phyloP scores from a whole-genome alignment of 805 yeast species.

The Yarrowia phangngaensis region DNA sequence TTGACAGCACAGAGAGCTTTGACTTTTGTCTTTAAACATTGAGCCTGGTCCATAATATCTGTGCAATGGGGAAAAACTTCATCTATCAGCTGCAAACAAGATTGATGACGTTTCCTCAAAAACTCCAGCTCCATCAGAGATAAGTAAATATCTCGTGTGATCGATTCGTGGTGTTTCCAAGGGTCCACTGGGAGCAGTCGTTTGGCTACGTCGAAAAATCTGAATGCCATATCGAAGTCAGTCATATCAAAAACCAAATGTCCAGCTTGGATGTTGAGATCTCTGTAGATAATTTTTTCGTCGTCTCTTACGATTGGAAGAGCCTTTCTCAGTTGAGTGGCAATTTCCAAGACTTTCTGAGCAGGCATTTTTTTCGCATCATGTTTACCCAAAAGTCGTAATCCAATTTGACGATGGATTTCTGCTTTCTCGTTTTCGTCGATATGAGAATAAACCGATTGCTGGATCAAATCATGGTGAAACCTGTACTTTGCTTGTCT shows the following conservation, averaged over 20 bases:
- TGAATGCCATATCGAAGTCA: constrained; percentile 44
- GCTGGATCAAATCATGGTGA: constrained; percentile 44
- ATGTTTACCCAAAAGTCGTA: constrained; percentile 39
- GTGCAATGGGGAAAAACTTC: constrained; percentile 38
- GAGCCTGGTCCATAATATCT: constrained; percentile 38
- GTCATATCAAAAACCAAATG: constrained; percentile 45
- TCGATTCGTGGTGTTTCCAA: constrained; percentile 26
- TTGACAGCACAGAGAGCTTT: constrained; percentile 41
- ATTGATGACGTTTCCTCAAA: constrained; percentile 38
- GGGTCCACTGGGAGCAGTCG: constrained; percentile 31
- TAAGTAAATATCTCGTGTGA: constrained; percentile 31
- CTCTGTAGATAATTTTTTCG: constrained; percentile 42
- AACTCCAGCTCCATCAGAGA: constrained; percentile 33
- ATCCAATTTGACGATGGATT: constrained; percentile 44
- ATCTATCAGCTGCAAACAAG: constrained; percentile 42
- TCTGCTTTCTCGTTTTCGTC: constrained; percentile 36
- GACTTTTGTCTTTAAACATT: constrained; percentile 40
- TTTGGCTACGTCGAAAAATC: constrained; percentile 43
- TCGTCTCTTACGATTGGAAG: constrained; percentile 38
- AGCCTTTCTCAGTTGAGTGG: constrained; percentile 44
- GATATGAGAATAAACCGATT: constrained; percentile 38
- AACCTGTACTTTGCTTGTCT: constrained; percentile 42
- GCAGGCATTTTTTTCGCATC: constrained; percentile 33
- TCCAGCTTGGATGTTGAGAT: constrained; percentile 46
- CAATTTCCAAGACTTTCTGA: constrained; percentile 40